Evolutionary conservation across 352 stramenopile species (phyloP), one percentile per base, ranked within the genome.

Genomic region (Phytophthora tubulina): DNA sequence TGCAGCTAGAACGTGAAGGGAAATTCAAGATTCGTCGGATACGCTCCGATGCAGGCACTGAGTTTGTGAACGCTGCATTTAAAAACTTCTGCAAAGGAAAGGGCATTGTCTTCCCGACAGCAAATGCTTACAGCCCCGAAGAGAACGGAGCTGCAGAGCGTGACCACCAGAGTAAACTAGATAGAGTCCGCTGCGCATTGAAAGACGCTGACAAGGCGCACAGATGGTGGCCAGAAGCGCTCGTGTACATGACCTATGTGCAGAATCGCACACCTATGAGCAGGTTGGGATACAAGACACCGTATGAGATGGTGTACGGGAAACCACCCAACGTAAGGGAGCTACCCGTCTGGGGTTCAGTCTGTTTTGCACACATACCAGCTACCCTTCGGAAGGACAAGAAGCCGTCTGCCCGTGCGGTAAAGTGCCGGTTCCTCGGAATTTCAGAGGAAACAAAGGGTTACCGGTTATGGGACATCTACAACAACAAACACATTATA

Each of bases 171-270:
- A 27, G 21, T 27, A 27, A 27, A 27, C 21, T 27, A 27, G 21
- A 27, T 27, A 27, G 21, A 21, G 21, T 21, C 21, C 21, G 21
- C 21, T 27, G 21, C 21, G 21, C 21, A 27, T 27, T 27, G 21
- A 27, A 27, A 27, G 21, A 27, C 21, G 21, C 21, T 27, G 21
- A 27, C 21, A 27, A 0, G 21, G 21, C 21, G 21, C 21, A 57
- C 11, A 45, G 35, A 27, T 63, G 66, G 42, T 64, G 41, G 50
- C 41, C 48, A 21, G 42, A 67, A 15, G 65, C 50, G 9, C 51
- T 69, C 3, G 68, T 73, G 48, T 73, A 68, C 41, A 63, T 58
- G 57, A 59, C 50, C 0, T 72, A 67, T 38, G 46, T 59, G 13
- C 39, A 60, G n/a, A 67, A 60, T n/a, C 48, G 48, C 14, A 67